Evolutionary conservation across 2,329 filamentous ascomycete genomes (phyloP).

Genomic region (Pseudocercospora vitis): DNA sequence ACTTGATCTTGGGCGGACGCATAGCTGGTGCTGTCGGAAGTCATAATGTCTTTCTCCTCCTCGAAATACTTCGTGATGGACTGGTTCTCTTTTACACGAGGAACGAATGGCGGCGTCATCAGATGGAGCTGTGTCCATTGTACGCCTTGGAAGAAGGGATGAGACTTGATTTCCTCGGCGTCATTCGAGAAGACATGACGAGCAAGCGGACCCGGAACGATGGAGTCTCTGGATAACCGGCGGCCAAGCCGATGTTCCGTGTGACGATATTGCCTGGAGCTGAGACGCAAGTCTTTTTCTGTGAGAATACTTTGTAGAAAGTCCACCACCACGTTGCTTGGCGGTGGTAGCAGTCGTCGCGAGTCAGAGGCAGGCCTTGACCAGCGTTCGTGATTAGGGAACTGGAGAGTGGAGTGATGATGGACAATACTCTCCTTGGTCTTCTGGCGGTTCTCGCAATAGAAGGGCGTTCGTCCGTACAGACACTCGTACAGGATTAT

Average conservation of each 20-base stretch:
- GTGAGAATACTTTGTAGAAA: conserved; percentile 71
- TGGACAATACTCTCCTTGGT: conserved; percentile 85
- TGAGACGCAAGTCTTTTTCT: conserved; percentile 73
- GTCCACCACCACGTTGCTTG: conserved; percentile 72
- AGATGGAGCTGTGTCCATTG: conserved; percentile 74
- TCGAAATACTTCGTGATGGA: conserved; percentile 81
- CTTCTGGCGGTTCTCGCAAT: conserved; percentile 74
- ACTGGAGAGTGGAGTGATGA: conserved; percentile 67
- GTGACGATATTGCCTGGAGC: conserved; percentile 65
- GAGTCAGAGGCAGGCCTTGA: conserved; percentile 53
- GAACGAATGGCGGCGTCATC: conserved; percentile 74
- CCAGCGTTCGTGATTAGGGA: conserved; percentile 60
- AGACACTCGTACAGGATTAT: conserved; percentile 94
- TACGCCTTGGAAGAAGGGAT: conserved; percentile 80
- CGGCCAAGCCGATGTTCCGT: conserved; percentile 54
- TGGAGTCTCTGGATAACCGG: conserved; percentile 51
- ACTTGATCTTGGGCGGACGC: conserved; percentile 27
- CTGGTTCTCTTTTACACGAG: conserved; percentile 59
- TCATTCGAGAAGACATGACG: conserved; percentile 74
- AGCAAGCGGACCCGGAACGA: conserved; percentile 18
- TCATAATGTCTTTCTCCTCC: conserved; percentile 67
- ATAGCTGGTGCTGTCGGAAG: conserved; percentile 35
- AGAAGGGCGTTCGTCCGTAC: conserved; percentile 88
- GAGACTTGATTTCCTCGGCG: conserved; percentile 83
- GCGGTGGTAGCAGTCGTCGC: conserved; percentile 44